Evolutionary conservation across 352 stramenopile species (phyloP).

Genomic region (Aphanomyces euteiches): DNA sequence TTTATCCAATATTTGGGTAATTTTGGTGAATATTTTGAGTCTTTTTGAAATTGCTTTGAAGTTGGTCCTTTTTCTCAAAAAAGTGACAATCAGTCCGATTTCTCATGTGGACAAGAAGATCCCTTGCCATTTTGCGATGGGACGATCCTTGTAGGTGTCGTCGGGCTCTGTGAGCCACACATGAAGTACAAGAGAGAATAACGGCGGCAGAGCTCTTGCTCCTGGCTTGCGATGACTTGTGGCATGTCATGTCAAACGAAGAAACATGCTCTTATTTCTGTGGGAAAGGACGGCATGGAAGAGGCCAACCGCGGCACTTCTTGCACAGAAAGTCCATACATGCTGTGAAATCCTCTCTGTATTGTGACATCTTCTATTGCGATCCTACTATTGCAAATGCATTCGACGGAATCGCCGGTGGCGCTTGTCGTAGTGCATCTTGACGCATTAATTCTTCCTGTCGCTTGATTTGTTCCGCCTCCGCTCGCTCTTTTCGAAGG

Average conservation of each 20-base stretch:
- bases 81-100: no score
- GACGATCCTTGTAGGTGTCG: conserved; percentile 44
- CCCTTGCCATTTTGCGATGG: no score
- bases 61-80: no score
- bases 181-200: conserved; percentile 64
- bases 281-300: no score
- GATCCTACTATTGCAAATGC: not conserved
- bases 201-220: conserved; percentile 88
- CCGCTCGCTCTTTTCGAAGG: conserved; percentile 54
- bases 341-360: not conserved
- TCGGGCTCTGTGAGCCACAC: conserved; percentile 76
- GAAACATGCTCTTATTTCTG: conserved; percentile 83
- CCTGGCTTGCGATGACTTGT: conserved; percentile 91
- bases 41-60: no score
- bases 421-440: not conserved
- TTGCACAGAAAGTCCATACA: no score
- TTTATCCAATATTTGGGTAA: not conserved
- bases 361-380: conserved; percentile 8
- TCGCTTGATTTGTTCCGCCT: conserved; percentile 41
- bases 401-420: not conserved
- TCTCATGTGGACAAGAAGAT: no score
- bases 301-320: no score
- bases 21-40: not conserved
- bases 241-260: conserved; percentile 92
- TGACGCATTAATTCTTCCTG: conserved; percentile 32